Evolutionary conservation across 805 yeast genomes (phyloP).

Genomic region (Yarrowia yakushimensis): DNA sequence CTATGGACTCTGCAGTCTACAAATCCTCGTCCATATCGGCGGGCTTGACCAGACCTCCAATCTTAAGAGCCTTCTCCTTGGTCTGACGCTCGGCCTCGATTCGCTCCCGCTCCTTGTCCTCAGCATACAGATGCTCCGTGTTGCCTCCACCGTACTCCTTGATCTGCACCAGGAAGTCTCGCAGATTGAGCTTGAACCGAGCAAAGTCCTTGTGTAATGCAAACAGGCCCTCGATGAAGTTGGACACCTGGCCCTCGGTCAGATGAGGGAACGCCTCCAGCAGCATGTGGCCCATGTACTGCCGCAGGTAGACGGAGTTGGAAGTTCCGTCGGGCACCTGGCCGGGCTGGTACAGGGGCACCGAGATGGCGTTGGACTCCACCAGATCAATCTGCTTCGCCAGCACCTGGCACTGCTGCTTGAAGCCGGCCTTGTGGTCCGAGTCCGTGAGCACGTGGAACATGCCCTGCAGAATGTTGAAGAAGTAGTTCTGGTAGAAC

Average conservation of each 20-base stretch:
- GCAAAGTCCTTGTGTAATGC: slow-evolving; percentile 66
- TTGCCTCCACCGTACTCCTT: slow-evolving; percentile 88
- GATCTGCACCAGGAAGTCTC: slow-evolving; percentile 95
- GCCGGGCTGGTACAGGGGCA: slow-evolving; percentile 74
- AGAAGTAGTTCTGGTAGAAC: slow-evolving; percentile 83
- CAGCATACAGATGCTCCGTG: slow-evolving; percentile 90
- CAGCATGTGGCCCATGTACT: slow-evolving; percentile 77
- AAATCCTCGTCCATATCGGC: slow-evolving; percentile 81
- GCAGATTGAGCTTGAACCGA: slow-evolving; percentile 76
- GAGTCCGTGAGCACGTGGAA: slow-evolving; percentile 93
- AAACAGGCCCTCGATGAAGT: slow-evolving; percentile 71
- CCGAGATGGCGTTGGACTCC: slow-evolving; percentile 66
- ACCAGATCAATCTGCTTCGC: slow-evolving; percentile 81
- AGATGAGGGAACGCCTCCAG: slow-evolving; percentile 89
- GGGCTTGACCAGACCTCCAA: slow-evolving; percentile 93
- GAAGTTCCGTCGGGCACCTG: slow-evolving; percentile 77
- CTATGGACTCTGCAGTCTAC: neutral
- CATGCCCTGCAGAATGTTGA: slow-evolving; percentile 85
- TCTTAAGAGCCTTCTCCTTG: slow-evolving; percentile 75
- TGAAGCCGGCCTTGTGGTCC: slow-evolving; percentile 96
- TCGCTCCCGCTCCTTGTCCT: slow-evolving; percentile 78
- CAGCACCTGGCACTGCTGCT: slow-evolving; percentile 77
- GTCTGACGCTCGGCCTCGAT: slow-evolving; percentile 65
- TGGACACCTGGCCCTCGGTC: slow-evolving; percentile 74
- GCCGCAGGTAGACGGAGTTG: slow-evolving; percentile 72